phyloP scores from a whole-genome alignment of 2,329 filamentous ascomycete genomes.

The Fusarium devonianum region DNA sequence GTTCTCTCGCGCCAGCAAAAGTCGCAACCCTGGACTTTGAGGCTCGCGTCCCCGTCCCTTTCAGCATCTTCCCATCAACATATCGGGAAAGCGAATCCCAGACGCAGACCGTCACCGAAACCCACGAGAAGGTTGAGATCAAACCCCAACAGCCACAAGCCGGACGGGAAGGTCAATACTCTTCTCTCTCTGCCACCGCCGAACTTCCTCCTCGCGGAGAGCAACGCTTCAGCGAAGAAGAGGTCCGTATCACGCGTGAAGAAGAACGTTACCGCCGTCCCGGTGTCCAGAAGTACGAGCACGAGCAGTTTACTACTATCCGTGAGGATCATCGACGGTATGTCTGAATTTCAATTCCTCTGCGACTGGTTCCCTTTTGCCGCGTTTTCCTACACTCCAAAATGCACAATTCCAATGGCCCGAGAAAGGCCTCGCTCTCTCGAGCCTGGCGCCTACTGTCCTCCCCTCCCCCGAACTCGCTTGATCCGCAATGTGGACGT shows the following conservation, averaged over 20 bases:
- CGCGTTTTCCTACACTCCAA: constrained; percentile 3
- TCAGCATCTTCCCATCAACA: constrained; percentile 99
- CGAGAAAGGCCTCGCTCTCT: neutral
- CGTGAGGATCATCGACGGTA: constrained; percentile 61
- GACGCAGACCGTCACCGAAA: constrained; percentile 65
- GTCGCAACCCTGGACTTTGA: constrained; percentile 99
- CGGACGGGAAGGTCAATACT: constrained; percentile 98
- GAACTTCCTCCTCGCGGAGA: constrained; percentile 69
- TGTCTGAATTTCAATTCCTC: constrained; percentile 44
- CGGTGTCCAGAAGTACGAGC: constrained; percentile 58
- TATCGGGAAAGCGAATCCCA: constrained; percentile 71
- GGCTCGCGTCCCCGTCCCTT: constrained; percentile 98
- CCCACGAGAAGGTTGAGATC: constrained; percentile 90
- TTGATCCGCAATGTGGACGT: constrained; percentile 21
- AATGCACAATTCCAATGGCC: constrained; percentile 1
- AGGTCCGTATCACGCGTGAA: constrained; percentile 81
- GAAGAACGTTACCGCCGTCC: constrained; percentile 79
- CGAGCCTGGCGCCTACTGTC: neutral
- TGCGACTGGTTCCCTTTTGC: constrained; percentile 1
- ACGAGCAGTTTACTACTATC: constrained; percentile 43
- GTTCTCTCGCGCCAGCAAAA: constrained; percentile 71
- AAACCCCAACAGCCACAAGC: constrained; percentile 77
- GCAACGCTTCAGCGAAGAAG: constrained; percentile 77
- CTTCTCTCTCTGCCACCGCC: constrained; percentile 71
- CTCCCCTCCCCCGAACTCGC: constrained; percentile 4